Evolutionary conservation across 768 basidiomycete genomes (phyloP), one percentile per base, ranked within the genome.

Genomic region (Serendipita sp.): DNA sequence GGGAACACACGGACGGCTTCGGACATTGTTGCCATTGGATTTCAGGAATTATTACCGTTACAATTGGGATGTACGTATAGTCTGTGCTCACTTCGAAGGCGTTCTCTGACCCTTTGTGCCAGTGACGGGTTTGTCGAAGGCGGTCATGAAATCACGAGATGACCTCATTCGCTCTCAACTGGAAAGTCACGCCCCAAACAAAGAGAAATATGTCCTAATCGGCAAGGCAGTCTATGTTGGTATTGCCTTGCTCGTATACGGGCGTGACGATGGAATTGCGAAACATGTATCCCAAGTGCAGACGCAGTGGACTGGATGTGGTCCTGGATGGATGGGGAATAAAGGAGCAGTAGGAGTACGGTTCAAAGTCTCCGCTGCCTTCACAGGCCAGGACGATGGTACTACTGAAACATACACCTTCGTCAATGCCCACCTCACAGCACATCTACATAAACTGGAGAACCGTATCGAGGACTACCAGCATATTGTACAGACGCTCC

Each of bases 331-430:
- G 68, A 89, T 96, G 89, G 91, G 89, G 3, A 96, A 99, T 76
- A 98, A 98, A 74, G 92, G 91, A 32, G 94, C 91, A 0, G 92
- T 96, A 2, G 93, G 88, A 13, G 79, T 92, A 46, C 80, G 94
- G 45, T 86, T 98, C 73, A 83, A 86, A 58, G 78, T 93, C 23
- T 65, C 66, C 47, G 41, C 15, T 23, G 35, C 32, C 64, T 62
- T 60, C 10, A 11, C 7, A 46, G 16, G 18, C 18, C 16, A 38
- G 13, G 10, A 36, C 11, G 18, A 11, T 4, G 41, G 41, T 63
- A 13, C 46, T n/a, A 30, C 15, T 44, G 66, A 63, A 47, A 44
- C 8, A 41, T 66, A 48, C 68, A 96, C 92, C 13, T 97, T 99
- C 70, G 89, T 96, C 34, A 86, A 85, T 71, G 90, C 91, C 13